Conservation (phyloP, 2,329 filamentous ascomycete species). For the Cercospora citrullina region DNA sequence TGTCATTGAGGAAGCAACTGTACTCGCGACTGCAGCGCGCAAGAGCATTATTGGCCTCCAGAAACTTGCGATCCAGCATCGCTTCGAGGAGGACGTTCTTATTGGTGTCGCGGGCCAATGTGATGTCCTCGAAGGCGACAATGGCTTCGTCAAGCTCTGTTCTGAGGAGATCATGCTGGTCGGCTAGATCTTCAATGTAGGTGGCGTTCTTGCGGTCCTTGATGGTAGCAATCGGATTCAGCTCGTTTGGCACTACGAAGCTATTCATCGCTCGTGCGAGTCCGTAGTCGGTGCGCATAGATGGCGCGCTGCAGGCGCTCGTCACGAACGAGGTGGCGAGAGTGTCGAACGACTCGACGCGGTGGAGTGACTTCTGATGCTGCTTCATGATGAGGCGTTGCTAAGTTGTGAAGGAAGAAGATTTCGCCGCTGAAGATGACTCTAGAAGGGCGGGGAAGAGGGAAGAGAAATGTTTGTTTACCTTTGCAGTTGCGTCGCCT, state of each 20-base stretch:
- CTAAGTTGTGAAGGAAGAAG: background rate
- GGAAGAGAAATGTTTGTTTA: constrained; percentile 4
- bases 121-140: background rate
- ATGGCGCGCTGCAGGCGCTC: constrained; percentile 15
- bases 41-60: constrained; percentile 23
- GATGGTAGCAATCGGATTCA: constrained; percentile 16
- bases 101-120: constrained; percentile 9
- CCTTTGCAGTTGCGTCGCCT: background rate
- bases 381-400: background rate
- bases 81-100: constrained; percentile 12
- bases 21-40: constrained; percentile 17
- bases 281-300: constrained; percentile 13
- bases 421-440: background rate
- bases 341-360: background rate
- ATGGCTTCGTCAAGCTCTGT: constrained; percentile 13
- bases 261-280: constrained; percentile 16
- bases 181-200: constrained; percentile 13
- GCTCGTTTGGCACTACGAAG: constrained; percentile 10
- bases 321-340: constrained; percentile 13
- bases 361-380: background rate
- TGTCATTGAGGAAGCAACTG: constrained; percentile 14
- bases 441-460: background rate
- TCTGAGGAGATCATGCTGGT: background rate
- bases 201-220: constrained; percentile 20
- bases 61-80: constrained; percentile 14